These are phyloP conservation scores for Zopfia rhizophila DNA, from an alignment of 2,329 filamentous ascomycete genomes.

Conservation along the genomic window DNA sequence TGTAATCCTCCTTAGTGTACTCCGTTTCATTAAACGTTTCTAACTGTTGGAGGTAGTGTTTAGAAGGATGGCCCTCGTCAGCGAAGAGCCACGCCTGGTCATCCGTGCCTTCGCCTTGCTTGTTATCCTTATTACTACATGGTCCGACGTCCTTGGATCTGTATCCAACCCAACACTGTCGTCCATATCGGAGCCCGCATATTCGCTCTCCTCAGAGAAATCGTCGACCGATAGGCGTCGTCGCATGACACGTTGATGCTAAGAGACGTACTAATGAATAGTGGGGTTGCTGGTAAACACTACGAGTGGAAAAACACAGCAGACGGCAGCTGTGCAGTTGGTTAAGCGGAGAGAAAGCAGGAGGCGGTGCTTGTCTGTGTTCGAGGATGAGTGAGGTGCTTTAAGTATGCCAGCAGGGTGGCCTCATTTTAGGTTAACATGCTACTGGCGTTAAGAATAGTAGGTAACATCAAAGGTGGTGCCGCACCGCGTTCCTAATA, in stretches of 20 bases:
- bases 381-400: not conserved
- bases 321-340: not conserved
- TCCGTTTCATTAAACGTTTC: slow-evolving; percentile 13
- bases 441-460: slow-evolving; percentile 6
- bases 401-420: slow-evolving; percentile 1
- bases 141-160: not conserved
- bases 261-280: not conserved
- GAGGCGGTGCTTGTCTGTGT: not conserved
- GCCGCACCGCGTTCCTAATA: slow-evolving; percentile 1
- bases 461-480: slow-evolving; percentile 1
- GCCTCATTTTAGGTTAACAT: slow-evolving; percentile 13
- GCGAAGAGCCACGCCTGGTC: not conserved
- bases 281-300: not conserved
- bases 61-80: slow-evolving; percentile 7
- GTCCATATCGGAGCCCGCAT: not conserved
- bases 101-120: not conserved
- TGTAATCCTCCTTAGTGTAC: slow-evolving; percentile 20
- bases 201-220: slow-evolving; percentile 1
- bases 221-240: not conserved
- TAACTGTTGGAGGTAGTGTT: slow-evolving; percentile 17
- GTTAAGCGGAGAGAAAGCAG: not conserved
- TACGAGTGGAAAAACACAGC: not conserved
- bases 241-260: slow-evolving; percentile 1
- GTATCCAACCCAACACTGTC: not conserved
- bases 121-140: not conserved